phyloP scores from a whole-genome alignment of 208 protist genomes.

The Tritrichomonas musculus region DNA sequence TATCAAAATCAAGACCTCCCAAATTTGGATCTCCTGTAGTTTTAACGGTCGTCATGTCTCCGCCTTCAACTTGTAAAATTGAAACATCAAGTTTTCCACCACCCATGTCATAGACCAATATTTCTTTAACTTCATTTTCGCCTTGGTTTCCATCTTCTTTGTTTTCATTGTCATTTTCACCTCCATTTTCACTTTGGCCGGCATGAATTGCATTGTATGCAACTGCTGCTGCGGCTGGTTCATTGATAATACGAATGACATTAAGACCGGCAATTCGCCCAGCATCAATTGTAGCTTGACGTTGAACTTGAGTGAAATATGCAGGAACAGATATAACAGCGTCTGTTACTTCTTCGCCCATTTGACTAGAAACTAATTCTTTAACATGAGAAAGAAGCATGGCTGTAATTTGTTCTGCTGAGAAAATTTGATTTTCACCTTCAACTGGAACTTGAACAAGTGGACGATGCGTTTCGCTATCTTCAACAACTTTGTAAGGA shows the following conservation, averaged over 20 bases:
- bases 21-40: neutral
- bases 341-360: conserved; percentile 69
- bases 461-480: too few species aligned
- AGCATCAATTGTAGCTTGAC: conserved; percentile 92
- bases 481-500: conserved; percentile 84
- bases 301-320: conserved; percentile 96
- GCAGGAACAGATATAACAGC: conserved; percentile 70
- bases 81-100: conserved; percentile 97
- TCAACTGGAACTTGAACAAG: conserved; percentile 66
- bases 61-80: conserved; percentile 72
- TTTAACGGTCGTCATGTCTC: neutral
- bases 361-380: conserved; percentile 77
- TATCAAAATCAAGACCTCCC: neutral
- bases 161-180: conserved; percentile 58
- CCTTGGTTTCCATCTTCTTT: conserved; percentile 43
- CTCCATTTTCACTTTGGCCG: neutral
- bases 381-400: conserved; percentile 69
- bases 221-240: conserved; percentile 93
- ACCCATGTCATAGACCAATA: conserved; percentile 63
- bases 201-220: conserved; percentile 85
- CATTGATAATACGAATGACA: conserved; percentile 96
- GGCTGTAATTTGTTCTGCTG: conserved; percentile 88
- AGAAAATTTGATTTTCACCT: conserved; percentile 72
- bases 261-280: conserved; percentile 77
- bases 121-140: conserved; percentile 33